phyloP scores from a whole-genome alignment of 306 rosid genomes.

The Urtica urens region DNA sequence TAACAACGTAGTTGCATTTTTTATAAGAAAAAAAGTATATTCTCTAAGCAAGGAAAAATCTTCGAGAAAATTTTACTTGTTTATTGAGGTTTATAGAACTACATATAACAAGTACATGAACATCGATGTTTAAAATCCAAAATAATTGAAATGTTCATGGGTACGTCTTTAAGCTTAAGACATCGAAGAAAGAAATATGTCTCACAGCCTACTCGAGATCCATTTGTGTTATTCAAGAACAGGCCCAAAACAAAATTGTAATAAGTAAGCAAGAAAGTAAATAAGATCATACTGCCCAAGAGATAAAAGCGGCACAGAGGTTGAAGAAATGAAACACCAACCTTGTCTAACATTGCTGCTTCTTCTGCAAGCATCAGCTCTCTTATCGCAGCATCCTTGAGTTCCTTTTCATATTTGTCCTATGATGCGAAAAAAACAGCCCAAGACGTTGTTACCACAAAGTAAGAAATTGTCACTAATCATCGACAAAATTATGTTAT shows the following conservation, averaged over 20 bases:
- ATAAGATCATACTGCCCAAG: neutral
- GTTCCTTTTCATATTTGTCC: slow-evolving; percentile 71
- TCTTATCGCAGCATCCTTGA: slow-evolving; percentile 83
- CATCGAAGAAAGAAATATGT: too few relatives aligned
- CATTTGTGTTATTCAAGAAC: too few relatives aligned
- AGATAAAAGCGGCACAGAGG: neutral
- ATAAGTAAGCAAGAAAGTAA: neutral
- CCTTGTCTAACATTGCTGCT: slow-evolving; percentile 86
- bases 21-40: too few relatives aligned
- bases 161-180: too few relatives aligned
- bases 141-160: too few relatives aligned
- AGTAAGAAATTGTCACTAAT: neutral
- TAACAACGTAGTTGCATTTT: neutral
- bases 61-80: too few relatives aligned
- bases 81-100: too few relatives aligned
- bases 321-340: slow-evolving; percentile 13
- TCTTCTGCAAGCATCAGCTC: slow-evolving; percentile 94
- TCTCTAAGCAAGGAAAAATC: too few relatives aligned
- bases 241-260: neutral
- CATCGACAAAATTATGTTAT: neutral
- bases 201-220: too few relatives aligned
- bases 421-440: slow-evolving; percentile 12
- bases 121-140: too few relatives aligned
- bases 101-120: too few relatives aligned
- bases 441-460: neutral